phyloP scores from a whole-genome alignment of 352 stramenopile genomes.

The Plasmopara viticola region DNA sequence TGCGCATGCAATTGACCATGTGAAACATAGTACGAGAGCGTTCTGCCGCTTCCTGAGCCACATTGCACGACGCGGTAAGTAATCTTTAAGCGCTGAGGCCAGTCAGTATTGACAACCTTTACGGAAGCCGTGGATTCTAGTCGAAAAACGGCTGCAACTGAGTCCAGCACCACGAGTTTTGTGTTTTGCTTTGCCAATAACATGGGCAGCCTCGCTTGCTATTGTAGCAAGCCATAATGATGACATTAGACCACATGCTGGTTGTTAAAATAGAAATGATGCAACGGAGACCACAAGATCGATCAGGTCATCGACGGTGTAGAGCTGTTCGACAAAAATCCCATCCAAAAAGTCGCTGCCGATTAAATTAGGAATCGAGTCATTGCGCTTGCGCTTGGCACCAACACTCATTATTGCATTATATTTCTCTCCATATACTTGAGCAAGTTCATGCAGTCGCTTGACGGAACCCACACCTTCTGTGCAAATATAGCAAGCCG shows the following conservation, averaged over 20 bases:
- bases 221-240: not conserved
- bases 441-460: constrained; percentile 57
- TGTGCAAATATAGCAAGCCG: constrained; percentile 76
- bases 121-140: constrained; percentile 59
- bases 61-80: not conserved
- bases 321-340: constrained; percentile 78
- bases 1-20: constrained; percentile 78
- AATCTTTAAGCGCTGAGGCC: not conserved
- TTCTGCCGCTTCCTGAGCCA: constrained; percentile 49
- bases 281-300: constrained; percentile 40
- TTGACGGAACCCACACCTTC: constrained; percentile 70
- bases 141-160: constrained; percentile 69
- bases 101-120: constrained; percentile 30
- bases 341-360: constrained; percentile 51
- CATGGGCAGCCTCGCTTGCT: constrained; percentile 63
- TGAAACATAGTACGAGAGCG: constrained; percentile 76
- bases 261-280: not conserved
- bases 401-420: constrained; percentile 20
- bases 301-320: constrained; percentile 58
- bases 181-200: constrained; percentile 67
- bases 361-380: constrained; percentile 9
- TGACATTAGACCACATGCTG: constrained; percentile 6
- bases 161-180: constrained; percentile 78
- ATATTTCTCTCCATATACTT: constrained; percentile 42
- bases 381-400: constrained; percentile 42